These are phyloP conservation scores for Malus hybrid DNA, from an alignment of 331 rosid genomes.

Conservation along the genomic window DNA sequence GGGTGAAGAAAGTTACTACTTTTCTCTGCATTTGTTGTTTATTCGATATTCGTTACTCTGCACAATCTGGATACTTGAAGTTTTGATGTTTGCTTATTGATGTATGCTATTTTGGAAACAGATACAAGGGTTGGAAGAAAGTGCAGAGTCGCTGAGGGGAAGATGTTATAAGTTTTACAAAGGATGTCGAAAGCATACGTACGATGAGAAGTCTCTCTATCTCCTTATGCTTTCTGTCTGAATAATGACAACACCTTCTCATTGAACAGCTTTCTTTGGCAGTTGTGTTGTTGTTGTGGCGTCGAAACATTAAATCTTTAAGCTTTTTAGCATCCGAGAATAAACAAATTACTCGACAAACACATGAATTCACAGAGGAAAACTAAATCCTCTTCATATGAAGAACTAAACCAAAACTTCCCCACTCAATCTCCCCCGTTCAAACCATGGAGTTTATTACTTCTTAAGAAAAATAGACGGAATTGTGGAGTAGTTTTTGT, in stretches of 20 bases:
- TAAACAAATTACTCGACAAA: no score
- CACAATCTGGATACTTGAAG: neutral
- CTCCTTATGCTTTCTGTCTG: neutral
- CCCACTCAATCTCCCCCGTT: no score
- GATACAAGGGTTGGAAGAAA: slow-evolving; percentile 63
- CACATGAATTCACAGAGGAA: neutral
- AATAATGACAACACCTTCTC: neutral
- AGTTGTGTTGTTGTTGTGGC: neutral
- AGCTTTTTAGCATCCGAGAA: no score
- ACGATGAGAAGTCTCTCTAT: slow-evolving; percentile 1
- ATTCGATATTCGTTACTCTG: neutral
- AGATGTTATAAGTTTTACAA: slow-evolving; percentile 44
- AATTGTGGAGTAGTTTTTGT: neutral
- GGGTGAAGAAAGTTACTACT: neutral
- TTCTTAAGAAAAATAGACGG: no score
- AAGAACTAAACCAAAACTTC: no score
- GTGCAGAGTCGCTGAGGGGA: slow-evolving; percentile 42
- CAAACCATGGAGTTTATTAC: no score
- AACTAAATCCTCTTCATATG: neutral
- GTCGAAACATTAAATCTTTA: neutral
- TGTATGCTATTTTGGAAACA: slow-evolving; percentile 20
- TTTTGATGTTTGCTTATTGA: neutral
- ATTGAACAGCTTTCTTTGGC: neutral
- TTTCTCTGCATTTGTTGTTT: neutral
- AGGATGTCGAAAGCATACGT: slow-evolving; percentile 62